These are phyloP conservation scores for Phytopythium ostracodes DNA, from an alignment of 352 stramenopile genomes.

Conservation along the genomic window DNA sequence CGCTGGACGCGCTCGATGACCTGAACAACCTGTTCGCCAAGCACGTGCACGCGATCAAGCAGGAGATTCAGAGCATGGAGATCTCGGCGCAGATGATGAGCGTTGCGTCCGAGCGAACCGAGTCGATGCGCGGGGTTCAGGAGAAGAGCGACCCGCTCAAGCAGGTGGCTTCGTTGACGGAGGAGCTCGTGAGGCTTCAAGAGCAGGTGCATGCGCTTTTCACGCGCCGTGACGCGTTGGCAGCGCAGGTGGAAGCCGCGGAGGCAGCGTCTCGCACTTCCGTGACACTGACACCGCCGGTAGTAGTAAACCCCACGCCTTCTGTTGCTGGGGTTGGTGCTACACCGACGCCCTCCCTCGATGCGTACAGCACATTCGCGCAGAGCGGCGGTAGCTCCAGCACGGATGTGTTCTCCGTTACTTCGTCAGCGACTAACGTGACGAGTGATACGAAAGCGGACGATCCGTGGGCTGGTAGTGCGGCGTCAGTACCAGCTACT, in stretches of 20 bases:
- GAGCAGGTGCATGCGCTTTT: constrained; percentile 29
- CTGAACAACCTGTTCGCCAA: constrained; percentile 44
- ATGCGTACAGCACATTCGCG: not conserved
- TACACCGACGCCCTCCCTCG: not conserved
- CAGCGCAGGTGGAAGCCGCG: constrained; percentile 13
- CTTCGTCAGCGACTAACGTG: not conserved
- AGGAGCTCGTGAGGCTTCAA: constrained; percentile 47
- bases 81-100: constrained; percentile 59
- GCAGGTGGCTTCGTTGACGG: constrained; percentile 28
- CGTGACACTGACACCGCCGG: not conserved
- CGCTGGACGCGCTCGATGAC: constrained; percentile 55
- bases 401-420: not conserved
- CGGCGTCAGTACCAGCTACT: not conserved
- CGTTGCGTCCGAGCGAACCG: constrained; percentile 34
- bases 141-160: constrained; percentile 22
- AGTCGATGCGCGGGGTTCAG: constrained; percentile 3
- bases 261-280: constrained; percentile 3
- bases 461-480: constrained; percentile 2
- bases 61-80: constrained; percentile 69
- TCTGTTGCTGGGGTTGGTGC: not conserved
- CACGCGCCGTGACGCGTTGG: constrained; percentile 17
- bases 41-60: constrained; percentile 43
- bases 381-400: constrained; percentile 4
- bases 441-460: not conserved
- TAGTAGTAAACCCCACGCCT: not conserved